Percentiles rank a stretch among this genome's conserved stretches.
Evolutionary conservation across 2,329 filamentous ascomycete species (phyloP).

Genomic region (Lasiodiplodia sp.): DNA sequence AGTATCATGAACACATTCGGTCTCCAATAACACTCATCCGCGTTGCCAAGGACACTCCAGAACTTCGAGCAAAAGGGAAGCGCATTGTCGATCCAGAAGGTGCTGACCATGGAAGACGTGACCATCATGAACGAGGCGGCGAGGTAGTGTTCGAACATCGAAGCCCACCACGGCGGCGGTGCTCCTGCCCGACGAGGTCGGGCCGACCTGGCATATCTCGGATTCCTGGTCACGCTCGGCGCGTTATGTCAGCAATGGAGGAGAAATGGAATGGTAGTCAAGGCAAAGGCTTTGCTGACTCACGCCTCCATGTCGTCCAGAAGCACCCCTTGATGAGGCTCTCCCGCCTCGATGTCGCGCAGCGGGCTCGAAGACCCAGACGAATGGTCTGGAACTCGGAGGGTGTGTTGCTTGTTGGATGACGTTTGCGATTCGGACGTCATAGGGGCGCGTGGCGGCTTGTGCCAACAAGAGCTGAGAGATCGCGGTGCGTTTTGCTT

Average conservation of each 20-base stretch:
- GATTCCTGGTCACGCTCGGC: background rate
- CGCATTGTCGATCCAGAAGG: constrained; percentile 13
- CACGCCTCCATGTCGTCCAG: constrained; percentile 5
- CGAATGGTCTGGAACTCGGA: background rate
- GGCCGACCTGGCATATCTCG: constrained; percentile 2
- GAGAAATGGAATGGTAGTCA: background rate
- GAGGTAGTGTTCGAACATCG: constrained; percentile 8
- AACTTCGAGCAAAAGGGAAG: constrained; percentile 1
- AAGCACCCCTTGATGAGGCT: background rate
- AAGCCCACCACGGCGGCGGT: background rate
- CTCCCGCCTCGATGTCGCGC: background rate
- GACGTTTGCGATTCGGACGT: background rate
- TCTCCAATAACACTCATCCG: constrained; percentile 13
- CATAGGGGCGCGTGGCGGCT: background rate
- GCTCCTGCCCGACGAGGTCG: background rate
- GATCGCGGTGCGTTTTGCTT: too few relatives aligned
- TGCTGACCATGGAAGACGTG: constrained; percentile 15
- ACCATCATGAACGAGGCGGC: constrained; percentile 15
- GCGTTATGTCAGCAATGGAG: background rate
- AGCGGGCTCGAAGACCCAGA: constrained; percentile 1
- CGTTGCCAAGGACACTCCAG: constrained; percentile 3
- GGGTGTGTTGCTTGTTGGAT: background rate
- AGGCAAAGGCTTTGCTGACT: constrained; percentile 1
- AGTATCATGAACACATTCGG: constrained; percentile 3
- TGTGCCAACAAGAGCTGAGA: background rate